Percentiles rank a stretch among this genome's conserved stretches.
phyloP scores from a whole-genome alignment of 805 yeast species.

The Cephaloascus fragrans region DNA sequence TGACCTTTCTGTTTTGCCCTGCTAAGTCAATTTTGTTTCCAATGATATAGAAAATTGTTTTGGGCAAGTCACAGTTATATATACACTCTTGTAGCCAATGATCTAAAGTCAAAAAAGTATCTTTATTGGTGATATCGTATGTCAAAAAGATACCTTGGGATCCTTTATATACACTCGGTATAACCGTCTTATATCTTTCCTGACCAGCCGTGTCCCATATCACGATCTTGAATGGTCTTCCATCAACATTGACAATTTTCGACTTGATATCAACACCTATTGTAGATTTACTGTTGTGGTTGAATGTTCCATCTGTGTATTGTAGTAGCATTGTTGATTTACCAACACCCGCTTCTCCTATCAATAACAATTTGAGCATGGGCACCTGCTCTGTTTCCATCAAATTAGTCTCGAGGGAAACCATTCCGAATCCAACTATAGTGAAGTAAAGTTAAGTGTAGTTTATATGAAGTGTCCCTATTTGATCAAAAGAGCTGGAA shows the following conservation, averaged over 20 bases:
- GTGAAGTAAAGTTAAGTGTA: no score
- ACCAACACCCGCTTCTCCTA: constrained; percentile 40
- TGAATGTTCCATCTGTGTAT: constrained; percentile 19
- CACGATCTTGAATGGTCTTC: constrained; percentile 29
- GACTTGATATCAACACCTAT: constrained; percentile 39
- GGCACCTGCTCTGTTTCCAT: not conserved
- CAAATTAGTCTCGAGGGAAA: no score
- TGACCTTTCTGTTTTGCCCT: constrained; percentile 22
- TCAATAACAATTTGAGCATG: constrained; percentile 20
- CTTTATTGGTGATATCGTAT: constrained; percentile 30
- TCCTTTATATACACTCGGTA: constrained; percentile 34
- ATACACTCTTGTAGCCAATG: constrained; percentile 34
- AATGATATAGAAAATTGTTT: constrained; percentile 28
- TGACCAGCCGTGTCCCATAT: constrained; percentile 47
- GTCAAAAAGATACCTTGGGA: constrained; percentile 34
- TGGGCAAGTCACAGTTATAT: constrained; percentile 17
- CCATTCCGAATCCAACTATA: no score
- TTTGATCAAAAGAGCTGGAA: no score
- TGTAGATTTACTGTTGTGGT: constrained; percentile 25
- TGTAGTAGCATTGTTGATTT: constrained; percentile 35
- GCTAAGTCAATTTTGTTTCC: constrained; percentile 28
- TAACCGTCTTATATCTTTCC: constrained; percentile 35
- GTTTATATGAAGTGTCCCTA: no score
- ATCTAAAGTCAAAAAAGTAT: constrained; percentile 24
- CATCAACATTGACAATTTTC: constrained; percentile 31